A percentile compares a stretch with the other conserved stretches of the same genome.
Evolutionary conservation across 2,329 filamentous ascomycete species (phyloP).

Genomic region (Calonectria crousiana): DNA sequence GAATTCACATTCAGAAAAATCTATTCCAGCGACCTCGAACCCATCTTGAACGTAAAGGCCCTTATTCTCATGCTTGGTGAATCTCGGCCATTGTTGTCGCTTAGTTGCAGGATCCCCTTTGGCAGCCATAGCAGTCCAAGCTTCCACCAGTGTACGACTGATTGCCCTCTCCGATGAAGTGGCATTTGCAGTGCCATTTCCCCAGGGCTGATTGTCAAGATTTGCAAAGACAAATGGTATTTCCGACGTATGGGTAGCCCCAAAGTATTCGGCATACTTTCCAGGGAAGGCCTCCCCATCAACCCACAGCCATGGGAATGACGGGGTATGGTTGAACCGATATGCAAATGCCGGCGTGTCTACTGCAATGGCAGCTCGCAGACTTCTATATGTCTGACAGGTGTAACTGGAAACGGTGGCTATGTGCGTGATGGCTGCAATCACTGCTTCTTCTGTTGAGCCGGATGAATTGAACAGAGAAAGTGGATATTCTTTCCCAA

Average conservation of each 20-base stretch:
- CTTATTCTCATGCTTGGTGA: neutral
- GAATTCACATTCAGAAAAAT: conserved; percentile 34
- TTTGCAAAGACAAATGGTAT: conserved; percentile 34
- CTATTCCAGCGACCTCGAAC: neutral
- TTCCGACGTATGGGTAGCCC: conserved; percentile 31
- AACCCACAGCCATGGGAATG: conserved; percentile 30
- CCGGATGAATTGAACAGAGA: conserved; percentile 28
- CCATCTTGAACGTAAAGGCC: conserved; percentile 5
- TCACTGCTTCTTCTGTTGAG: conserved; percentile 16
- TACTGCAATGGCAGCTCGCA: conserved; percentile 22
- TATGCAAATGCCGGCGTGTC: conserved; percentile 30
- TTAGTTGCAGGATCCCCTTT: conserved; percentile 22
- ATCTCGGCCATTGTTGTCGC: conserved; percentile 23
- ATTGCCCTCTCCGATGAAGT: conserved; percentile 21
- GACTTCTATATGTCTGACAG: conserved; percentile 24
- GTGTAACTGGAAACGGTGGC: conserved; percentile 25
- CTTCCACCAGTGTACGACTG: conserved; percentile 23
- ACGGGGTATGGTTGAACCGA: conserved; percentile 27
- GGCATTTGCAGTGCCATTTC: conserved; percentile 28
- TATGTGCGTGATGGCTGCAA: conserved; percentile 29
- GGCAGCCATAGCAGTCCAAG: conserved; percentile 34
- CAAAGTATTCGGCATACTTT: conserved; percentile 12
- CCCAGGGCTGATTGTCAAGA: conserved; percentile 31
- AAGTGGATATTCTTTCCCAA: conserved; percentile 29
- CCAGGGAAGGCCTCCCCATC: conserved; percentile 19